Conservation (phyloP, 805 yeast genomes). For the Cephaloascus fragrans region DNA sequence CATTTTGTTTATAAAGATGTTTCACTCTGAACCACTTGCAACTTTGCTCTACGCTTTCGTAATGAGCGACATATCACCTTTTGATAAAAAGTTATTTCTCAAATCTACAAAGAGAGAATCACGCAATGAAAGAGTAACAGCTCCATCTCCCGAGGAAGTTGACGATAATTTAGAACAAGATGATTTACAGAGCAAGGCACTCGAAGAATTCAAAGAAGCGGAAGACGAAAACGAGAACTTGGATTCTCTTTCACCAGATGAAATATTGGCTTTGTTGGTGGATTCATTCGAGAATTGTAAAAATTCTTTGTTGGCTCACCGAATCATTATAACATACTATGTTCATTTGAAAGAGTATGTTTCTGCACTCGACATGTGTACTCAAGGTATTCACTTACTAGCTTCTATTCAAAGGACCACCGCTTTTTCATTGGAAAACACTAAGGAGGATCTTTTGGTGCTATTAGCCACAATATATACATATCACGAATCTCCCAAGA, state of each 20-base stretch:
- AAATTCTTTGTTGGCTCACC: constrained; percentile 46
- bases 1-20: constrained; percentile 41
- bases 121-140: constrained; percentile 3
- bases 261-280: constrained; percentile 36
- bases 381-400: constrained; percentile 46
- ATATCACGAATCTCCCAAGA: constrained; percentile 84
- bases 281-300: constrained; percentile 35
- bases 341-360: constrained; percentile 54
- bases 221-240: constrained; percentile 7
- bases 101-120: constrained; percentile 8
- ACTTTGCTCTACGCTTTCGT: constrained; percentile 52
- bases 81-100: constrained; percentile 22
- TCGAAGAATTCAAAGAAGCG: constrained; percentile 2
- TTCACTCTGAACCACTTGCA: constrained; percentile 54
- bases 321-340: constrained; percentile 55
- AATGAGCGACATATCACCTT: constrained; percentile 61
- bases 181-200: constrained; percentile 6
- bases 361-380: constrained; percentile 50
- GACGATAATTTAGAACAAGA: constrained; percentile 9
- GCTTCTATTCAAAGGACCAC: constrained; percentile 36
- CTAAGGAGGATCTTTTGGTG: constrained; percentile 52
- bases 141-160: constrained; percentile 12
- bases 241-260: constrained; percentile 28
- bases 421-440: constrained; percentile 37
- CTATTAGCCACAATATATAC: constrained; percentile 70